phyloP scores from a whole-genome alignment of 208 protist species.

The Crithidia mellificae region DNA sequence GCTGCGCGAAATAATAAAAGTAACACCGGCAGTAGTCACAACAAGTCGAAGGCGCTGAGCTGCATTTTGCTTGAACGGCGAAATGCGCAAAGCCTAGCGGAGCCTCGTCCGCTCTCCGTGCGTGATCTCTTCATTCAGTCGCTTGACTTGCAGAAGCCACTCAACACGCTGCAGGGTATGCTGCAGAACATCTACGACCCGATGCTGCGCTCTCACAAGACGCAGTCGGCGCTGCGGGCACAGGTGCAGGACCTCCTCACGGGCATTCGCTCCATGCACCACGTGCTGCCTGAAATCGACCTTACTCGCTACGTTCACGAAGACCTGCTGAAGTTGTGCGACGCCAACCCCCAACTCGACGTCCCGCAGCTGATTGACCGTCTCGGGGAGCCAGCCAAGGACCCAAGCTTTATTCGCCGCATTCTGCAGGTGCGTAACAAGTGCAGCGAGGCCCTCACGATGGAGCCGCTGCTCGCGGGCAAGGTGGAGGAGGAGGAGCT shows the following conservation, averaged over 20 bases:
- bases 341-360: constrained; percentile 56
- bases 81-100: not conserved
- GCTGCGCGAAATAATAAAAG: no score
- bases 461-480: constrained; percentile 48
- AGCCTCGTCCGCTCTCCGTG: constrained; percentile 33
- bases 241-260: constrained; percentile 78
- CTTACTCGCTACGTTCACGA: constrained; percentile 70
- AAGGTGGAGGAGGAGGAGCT: constrained; percentile 36
- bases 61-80: constrained; percentile 32
- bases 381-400: constrained; percentile 58
- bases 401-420: constrained; percentile 62
- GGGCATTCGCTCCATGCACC: constrained; percentile 58
- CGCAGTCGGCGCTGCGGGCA: constrained; percentile 46
- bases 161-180: constrained; percentile 59
- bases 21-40: not conserved
- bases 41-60: constrained; percentile 24
- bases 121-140: constrained; percentile 68
- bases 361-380: constrained; percentile 70
- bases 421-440: constrained; percentile 66
- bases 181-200: constrained; percentile 80
- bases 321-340: constrained; percentile 76
- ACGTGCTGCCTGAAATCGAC: constrained; percentile 63
- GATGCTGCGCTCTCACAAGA: constrained; percentile 46
- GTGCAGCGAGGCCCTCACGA: constrained; percentile 58
- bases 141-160: constrained; percentile 58